Percentiles rank a stretch among this genome's conserved stretches.
phyloP scores from a whole-genome alignment of 441 rosid species.

The Euphorbia celastroides region DNA sequence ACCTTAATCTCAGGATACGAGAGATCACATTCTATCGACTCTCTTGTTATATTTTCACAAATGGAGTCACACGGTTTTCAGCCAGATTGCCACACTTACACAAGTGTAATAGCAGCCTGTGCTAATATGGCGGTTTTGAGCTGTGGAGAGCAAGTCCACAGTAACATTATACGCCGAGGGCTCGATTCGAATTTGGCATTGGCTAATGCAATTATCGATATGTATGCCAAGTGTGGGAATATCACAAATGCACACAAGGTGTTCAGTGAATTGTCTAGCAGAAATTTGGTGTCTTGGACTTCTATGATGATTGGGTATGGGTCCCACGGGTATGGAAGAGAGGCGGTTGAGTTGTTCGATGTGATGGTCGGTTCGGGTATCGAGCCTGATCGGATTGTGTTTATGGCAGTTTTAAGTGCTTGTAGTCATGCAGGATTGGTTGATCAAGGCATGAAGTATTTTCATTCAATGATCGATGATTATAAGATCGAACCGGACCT shows the following conservation, averaged over 20 bases:
- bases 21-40: slow-evolving; percentile 48
- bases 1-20: slow-evolving; percentile 74
- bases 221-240: slow-evolving; percentile 92
- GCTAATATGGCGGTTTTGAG: slow-evolving; percentile 62
- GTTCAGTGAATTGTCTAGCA: slow-evolving; percentile 43
- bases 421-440: slow-evolving; percentile 90
- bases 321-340: slow-evolving; percentile 70
- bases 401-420: slow-evolving; percentile 77
- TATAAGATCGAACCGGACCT: slow-evolving; percentile 45
- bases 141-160: slow-evolving; percentile 86
- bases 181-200: slow-evolving; percentile 46
- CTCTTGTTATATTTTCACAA: slow-evolving; percentile 50
- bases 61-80: slow-evolving; percentile 60
- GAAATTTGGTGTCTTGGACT: slow-evolving; percentile 80
- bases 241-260: slow-evolving; percentile 48
- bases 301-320: slow-evolving; percentile 97
- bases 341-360: slow-evolving; percentile 65
- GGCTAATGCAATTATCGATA: slow-evolving; percentile 78
- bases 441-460: slow-evolving; percentile 72
- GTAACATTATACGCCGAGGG: slow-evolving; percentile 52
- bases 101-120: slow-evolving; percentile 69
- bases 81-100: slow-evolving; percentile 77
- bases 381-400: slow-evolving; percentile 67
- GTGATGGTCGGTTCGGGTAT: slow-evolving; percentile 67
- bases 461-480: slow-evolving; percentile 45